These are phyloP conservation scores for Tuber magnatum DNA, from an alignment of 495 filamentous ascomycete species.

Conservation along the genomic window DNA sequence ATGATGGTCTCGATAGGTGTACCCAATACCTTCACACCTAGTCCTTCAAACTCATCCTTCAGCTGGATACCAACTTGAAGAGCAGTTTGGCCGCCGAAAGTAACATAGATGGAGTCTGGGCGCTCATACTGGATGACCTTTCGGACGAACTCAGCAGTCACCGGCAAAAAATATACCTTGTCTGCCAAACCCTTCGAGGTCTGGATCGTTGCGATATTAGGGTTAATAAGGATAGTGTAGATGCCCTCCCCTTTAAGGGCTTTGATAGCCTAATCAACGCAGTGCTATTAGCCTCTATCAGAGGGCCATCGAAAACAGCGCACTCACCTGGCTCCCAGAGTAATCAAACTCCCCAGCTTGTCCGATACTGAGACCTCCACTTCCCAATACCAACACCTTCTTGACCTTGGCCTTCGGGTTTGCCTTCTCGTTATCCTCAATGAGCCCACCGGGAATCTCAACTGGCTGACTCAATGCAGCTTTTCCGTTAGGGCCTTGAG, in stretches of 20 bases:
- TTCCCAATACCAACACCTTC: conserved; percentile 89
- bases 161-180: conserved; percentile 95
- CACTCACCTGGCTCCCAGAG: conserved; percentile 64
- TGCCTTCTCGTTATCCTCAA: conserved; percentile 64
- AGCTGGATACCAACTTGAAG: conserved; percentile 91
- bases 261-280: conserved; percentile 60
- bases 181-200: conserved; percentile 96
- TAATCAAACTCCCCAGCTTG: conserved; percentile 98
- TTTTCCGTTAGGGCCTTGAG: conserved; percentile 39
- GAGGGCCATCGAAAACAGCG: background rate
- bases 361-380: conserved; percentile 89
- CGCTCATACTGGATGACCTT: conserved; percentile 90
- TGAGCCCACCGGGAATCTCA: conserved; percentile 73
- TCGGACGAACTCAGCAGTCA: conserved; percentile 93
- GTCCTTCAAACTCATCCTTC: conserved; percentile 83
- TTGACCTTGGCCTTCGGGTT: conserved; percentile 76
- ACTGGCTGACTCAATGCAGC: conserved; percentile 60
- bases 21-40: conserved; percentile 89
- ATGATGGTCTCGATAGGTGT: conserved; percentile 97
- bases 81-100: conserved; percentile 93
- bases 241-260: conserved; percentile 94
- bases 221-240: conserved; percentile 91
- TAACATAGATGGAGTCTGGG: conserved; percentile 92
- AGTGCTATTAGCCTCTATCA: conserved; percentile 37
- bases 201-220: conserved; percentile 97